phyloP scores from a whole-genome alignment of 352 stramenopile genomes.

The Globisporangium acanthophoron region DNA sequence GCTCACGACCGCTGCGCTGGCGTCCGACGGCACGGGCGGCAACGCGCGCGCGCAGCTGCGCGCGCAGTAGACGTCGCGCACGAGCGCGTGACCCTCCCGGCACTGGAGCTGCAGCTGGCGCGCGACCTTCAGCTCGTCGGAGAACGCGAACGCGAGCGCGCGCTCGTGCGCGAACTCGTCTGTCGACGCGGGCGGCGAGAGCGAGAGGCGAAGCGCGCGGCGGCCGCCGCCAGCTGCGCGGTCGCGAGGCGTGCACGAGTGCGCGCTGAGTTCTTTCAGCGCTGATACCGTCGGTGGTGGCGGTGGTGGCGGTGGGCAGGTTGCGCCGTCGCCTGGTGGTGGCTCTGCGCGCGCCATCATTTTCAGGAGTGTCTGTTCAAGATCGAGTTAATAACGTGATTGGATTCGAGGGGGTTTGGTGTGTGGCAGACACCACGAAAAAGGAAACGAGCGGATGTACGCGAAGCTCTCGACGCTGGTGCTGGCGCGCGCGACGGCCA shows the following conservation, averaged over 20 bases:
- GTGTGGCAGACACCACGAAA: conserved; percentile 4
- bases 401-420: no score
- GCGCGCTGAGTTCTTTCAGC: conserved; percentile 25
- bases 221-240: conserved; percentile 2
- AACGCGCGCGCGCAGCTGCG: conserved; percentile 53
- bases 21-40: conserved; percentile 21
- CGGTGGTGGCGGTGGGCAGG: not conserved
- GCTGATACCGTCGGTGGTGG: not conserved
- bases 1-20: conserved; percentile 11
- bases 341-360: not conserved
- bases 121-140: conserved; percentile 60
- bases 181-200: conserved; percentile 17
- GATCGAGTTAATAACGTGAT: not conserved
- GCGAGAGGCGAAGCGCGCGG: conserved; percentile 20
- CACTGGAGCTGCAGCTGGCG: conserved; percentile 39
- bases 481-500: not conserved
- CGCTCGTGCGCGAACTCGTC: conserved; percentile 49
- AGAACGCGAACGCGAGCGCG: conserved; percentile 38
- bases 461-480: conserved; percentile 4
- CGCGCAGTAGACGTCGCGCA: conserved; percentile 49
- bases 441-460: no score
- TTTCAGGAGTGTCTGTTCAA: no score
- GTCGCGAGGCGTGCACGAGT: conserved; percentile 12
- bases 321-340: not conserved
- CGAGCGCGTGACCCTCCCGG: conserved; percentile 26